Evolutionary conservation across 1,284 basidiomycete species (phyloP).

Genomic region (Bondarzewia mesenterica): DNA sequence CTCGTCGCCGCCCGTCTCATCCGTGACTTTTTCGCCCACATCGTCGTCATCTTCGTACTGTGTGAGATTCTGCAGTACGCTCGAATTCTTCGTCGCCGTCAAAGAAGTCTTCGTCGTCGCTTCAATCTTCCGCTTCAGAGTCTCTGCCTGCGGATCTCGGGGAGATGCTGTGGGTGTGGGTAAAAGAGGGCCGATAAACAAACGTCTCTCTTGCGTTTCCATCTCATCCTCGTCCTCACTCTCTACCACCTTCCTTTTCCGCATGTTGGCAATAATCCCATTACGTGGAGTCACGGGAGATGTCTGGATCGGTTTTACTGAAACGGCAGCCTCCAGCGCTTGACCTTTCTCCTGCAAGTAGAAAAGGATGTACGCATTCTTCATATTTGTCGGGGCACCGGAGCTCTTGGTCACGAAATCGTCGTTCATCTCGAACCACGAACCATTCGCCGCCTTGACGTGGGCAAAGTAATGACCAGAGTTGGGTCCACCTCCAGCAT

Average conservation of each 20-base stretch:
- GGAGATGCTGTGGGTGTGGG: constrained; percentile 14
- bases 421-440: constrained; percentile 95
- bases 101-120: constrained; percentile 15
- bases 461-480: constrained; percentile 95
- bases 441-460: constrained; percentile 64
- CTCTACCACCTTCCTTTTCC: constrained; percentile 44
- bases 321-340: constrained; percentile 52
- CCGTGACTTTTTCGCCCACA: constrained; percentile 25
- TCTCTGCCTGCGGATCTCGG: constrained; percentile 52
- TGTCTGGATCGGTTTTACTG: constrained; percentile 4
- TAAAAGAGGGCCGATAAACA: constrained; percentile 60
- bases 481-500: constrained; percentile 88
- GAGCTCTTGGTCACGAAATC: constrained; percentile 52
- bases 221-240: constrained; percentile 36
- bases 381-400: constrained; percentile 48
- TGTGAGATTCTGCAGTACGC: constrained; percentile 40
- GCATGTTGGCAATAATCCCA: constrained; percentile 49
- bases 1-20: neutral
- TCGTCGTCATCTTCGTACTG: constrained; percentile 44
- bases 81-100: constrained; percentile 10
- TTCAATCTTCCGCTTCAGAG: constrained; percentile 57
- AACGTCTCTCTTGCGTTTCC: constrained; percentile 36
- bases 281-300: constrained; percentile 20
- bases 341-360: constrained; percentile 80
- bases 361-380: constrained; percentile 90